These are phyloP conservation scores for Kokia cookei DNA, from an alignment of 441 rosid genomes.

Conservation along the genomic window DNA sequence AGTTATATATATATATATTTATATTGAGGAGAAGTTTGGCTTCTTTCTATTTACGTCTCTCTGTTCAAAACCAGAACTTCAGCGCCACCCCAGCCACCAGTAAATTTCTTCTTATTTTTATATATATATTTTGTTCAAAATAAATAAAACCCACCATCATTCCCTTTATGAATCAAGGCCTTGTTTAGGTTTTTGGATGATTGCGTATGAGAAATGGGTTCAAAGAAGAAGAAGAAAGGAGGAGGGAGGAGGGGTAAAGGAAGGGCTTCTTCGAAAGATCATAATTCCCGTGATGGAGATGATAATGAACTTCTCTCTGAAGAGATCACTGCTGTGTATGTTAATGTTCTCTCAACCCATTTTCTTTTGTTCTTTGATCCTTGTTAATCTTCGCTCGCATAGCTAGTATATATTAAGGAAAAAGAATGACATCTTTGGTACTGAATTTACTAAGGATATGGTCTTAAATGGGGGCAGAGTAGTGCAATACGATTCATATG, in stretches of 20 bases:
- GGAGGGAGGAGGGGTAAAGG: slow-evolving; percentile 63
- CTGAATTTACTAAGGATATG: not conserved
- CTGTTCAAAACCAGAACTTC: not conserved
- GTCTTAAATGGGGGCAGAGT: not conserved
- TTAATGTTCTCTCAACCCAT: slow-evolving; percentile 3
- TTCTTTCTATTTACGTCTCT: not conserved
- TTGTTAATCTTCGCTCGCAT: not conserved
- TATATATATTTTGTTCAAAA: not conserved
- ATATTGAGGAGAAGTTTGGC: too few relatives aligned
- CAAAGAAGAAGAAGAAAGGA: slow-evolving; percentile 70
- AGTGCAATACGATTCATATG: not conserved
- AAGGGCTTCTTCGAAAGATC: slow-evolving; percentile 60
- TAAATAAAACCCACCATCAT: not conserved
- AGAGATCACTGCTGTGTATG: slow-evolving; percentile 95
- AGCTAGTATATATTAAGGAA: too few relatives aligned
- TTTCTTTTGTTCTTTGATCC: not conserved
- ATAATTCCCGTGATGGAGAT: slow-evolving; percentile 40
- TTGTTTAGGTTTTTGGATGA: not conserved
- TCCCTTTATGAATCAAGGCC: not conserved
- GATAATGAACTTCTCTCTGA: slow-evolving; percentile 85
- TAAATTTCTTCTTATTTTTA: not conserved
- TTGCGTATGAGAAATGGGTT: slow-evolving; percentile 42
- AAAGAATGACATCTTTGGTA: not conserved
- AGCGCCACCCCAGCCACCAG: not conserved
- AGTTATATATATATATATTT: too few relatives aligned